These are phyloP conservation scores for Podila epigama DNA, from an alignment of 192 early-diverging fungal genomes.

Conservation along the genomic window DNA sequence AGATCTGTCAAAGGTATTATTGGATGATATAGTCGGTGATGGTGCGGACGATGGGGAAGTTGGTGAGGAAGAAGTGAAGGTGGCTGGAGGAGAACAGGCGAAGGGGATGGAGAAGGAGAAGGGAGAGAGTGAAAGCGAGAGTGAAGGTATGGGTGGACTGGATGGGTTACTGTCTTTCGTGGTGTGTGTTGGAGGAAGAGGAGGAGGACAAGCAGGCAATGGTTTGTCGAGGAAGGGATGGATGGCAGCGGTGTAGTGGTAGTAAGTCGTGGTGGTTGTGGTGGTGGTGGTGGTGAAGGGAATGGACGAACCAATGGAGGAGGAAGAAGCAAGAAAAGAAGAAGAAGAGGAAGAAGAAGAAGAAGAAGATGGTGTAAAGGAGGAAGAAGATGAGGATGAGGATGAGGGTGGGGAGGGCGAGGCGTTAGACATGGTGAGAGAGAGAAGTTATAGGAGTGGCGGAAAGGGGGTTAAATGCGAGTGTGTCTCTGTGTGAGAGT, in stretches of 20 bases:
- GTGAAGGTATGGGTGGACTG: slow-evolving; percentile 17
- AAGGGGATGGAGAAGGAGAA: slow-evolving; percentile 29
- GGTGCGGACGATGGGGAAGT: slow-evolving; percentile 4
- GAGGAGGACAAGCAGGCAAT: not conserved
- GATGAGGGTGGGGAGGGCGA: slow-evolving; percentile 2
- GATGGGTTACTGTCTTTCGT: slow-evolving; percentile 12
- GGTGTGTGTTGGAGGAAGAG: not conserved
- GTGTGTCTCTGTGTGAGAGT: too few species aligned
- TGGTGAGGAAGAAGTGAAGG: slow-evolving; percentile 2
- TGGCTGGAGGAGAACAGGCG: slow-evolving; percentile 8
- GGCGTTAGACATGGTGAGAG: not conserved
- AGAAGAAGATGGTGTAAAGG: slow-evolving; percentile 5
- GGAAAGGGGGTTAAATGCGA: too few species aligned
- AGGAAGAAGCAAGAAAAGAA: not conserved
- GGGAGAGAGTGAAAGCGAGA: slow-evolving; percentile 26
- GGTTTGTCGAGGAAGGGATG: not conserved
- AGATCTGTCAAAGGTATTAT: not conserved
- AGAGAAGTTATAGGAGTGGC: too few species aligned
- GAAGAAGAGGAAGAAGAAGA: slow-evolving; percentile 9
- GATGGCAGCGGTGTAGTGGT: not conserved
- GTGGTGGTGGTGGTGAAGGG: not conserved
- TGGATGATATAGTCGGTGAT: slow-evolving; percentile 5
- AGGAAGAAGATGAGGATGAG: slow-evolving; percentile 2
- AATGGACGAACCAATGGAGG: not conserved
- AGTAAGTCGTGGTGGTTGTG: too few species aligned